These are phyloP conservation scores for Abrus precatorius DNA, from an alignment of 306 rosid species.

Conservation along the genomic window DNA sequence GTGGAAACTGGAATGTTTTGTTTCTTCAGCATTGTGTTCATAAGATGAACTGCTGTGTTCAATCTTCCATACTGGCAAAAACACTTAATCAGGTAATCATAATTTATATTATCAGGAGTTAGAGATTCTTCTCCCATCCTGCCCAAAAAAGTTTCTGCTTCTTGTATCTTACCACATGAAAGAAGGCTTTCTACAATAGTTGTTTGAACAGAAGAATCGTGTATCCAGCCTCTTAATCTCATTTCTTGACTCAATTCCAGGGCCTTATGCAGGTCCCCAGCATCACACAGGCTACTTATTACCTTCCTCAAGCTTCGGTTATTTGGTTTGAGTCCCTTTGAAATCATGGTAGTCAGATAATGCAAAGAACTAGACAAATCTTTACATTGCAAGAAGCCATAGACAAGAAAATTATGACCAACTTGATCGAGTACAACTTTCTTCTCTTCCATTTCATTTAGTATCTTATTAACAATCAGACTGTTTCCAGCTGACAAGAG, in stretches of 20 bases:
- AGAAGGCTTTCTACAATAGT: slow-evolving; percentile 69
- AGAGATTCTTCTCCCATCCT: slow-evolving; percentile 68
- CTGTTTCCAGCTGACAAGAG: slow-evolving; percentile 64
- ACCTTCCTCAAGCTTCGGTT: slow-evolving; percentile 73
- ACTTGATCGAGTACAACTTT: slow-evolving; percentile 65
- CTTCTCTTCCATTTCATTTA: slow-evolving; percentile 68
- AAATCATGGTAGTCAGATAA: slow-evolving; percentile 73
- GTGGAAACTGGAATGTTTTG: slow-evolving; percentile 64
- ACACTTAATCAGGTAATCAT: slow-evolving; percentile 68
- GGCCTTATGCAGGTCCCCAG: slow-evolving; percentile 69
- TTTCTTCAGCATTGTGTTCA: slow-evolving; percentile 81
- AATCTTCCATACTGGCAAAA: slow-evolving; percentile 73
- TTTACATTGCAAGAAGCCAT: slow-evolving; percentile 70
- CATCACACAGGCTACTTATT: slow-evolving; percentile 65
- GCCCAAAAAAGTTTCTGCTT: slow-evolving; percentile 75
- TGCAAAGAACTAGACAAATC: slow-evolving; percentile 62
- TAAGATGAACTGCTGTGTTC: slow-evolving; percentile 69
- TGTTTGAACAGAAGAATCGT: slow-evolving; percentile 72
- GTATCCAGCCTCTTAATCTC: slow-evolving; percentile 77
- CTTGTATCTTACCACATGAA: slow-evolving; percentile 64
- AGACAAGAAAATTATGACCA: slow-evolving; percentile 76
- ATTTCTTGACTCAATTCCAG: slow-evolving; percentile 71
- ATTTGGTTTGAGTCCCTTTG: slow-evolving; percentile 66
- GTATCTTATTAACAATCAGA: slow-evolving; percentile 54
- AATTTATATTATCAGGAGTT: slow-evolving; percentile 70